Evolutionary conservation across 495 filamentous ascomycete genomes (phyloP).

Genomic region (Podospora fimiseda): DNA sequence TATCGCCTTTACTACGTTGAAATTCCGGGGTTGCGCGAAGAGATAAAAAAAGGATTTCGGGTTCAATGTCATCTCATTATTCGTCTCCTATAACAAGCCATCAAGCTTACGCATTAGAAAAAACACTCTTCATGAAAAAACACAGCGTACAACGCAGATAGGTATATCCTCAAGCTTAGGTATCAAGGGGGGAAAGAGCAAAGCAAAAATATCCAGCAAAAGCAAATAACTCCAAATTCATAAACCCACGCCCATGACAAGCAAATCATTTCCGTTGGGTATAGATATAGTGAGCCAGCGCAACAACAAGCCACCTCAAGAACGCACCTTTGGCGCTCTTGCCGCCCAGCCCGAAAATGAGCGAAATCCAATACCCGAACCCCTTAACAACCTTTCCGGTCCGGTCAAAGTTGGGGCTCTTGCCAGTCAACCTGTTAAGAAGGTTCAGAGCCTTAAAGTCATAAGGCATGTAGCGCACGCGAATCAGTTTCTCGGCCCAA

Average conservation of each 20-base stretch:
- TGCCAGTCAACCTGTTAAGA: constrained; percentile 48
- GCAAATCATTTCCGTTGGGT: too few species aligned
- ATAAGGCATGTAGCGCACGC: constrained; percentile 78
- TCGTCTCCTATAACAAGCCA: constrained; percentile 12
- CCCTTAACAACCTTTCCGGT: constrained; percentile 54
- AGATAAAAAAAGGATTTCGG: too few species aligned
- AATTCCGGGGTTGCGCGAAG: too few species aligned
- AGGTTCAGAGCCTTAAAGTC: constrained; percentile 43
- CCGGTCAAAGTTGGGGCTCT: constrained; percentile 78
- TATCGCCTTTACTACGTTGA: too few species aligned
- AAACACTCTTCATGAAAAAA: too few species aligned
- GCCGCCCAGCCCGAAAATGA: constrained; percentile 42
- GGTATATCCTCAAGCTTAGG: too few species aligned
- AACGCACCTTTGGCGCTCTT: constrained; percentile 43
- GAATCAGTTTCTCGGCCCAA: constrained; percentile 74
- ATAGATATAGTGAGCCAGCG: constrained; percentile 20
- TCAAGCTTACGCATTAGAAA: constrained; percentile 3
- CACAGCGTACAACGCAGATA: too few species aligned
- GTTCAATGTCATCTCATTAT: too few species aligned
- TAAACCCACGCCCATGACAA: not conserved
- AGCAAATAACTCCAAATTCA: not conserved
- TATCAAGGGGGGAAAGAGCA: too few species aligned
- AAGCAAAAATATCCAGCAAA: too few species aligned
- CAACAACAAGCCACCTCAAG: constrained; percentile 39
- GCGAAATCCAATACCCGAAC: constrained; percentile 38